Evolutionary conservation across 225 moss, liverwort and hornwort genomes (phyloP).

Genomic region (Neckera pumila): DNA sequence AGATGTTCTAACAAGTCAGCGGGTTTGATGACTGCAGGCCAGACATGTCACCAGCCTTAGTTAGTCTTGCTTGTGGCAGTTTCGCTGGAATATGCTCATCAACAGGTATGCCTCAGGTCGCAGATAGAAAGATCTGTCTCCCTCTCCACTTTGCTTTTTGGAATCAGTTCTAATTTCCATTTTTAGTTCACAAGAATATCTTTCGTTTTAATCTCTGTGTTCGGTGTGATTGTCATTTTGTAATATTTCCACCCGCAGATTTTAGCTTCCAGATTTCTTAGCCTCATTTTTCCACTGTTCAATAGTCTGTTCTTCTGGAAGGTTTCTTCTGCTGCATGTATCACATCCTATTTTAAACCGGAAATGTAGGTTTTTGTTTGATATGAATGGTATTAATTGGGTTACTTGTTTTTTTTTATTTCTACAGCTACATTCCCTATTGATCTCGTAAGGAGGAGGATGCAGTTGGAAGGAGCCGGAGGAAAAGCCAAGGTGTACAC

Average conservation of each 20-base stretch:
- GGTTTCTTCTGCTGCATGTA: background rate
- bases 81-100: slow-evolving; percentile 96
- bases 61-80: slow-evolving; percentile 96
- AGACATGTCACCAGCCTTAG: slow-evolving; percentile 67
- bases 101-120: slow-evolving; percentile 44
- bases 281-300: background rate
- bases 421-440: slow-evolving; percentile 90
- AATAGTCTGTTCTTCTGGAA: background rate
- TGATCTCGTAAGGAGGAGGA: slow-evolving; percentile 88
- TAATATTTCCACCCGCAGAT: background rate
- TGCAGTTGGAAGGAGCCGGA: slow-evolving; percentile 97
- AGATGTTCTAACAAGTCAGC: background rate
- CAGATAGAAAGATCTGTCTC: background rate
- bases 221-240: background rate
- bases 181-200: background rate
- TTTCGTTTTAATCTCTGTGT: background rate
- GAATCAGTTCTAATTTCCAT: background rate
- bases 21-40: slow-evolving; percentile 44
- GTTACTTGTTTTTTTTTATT: background rate
- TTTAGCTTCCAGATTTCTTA: background rate
- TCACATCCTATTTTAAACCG: background rate
- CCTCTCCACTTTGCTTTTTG: background rate
- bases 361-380: background rate
- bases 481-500: slow-evolving; percentile 78
- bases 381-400: background rate